Conservation (phyloP, 345 rosid genomes). For the Zanthoxylum bungeanum region DNA sequence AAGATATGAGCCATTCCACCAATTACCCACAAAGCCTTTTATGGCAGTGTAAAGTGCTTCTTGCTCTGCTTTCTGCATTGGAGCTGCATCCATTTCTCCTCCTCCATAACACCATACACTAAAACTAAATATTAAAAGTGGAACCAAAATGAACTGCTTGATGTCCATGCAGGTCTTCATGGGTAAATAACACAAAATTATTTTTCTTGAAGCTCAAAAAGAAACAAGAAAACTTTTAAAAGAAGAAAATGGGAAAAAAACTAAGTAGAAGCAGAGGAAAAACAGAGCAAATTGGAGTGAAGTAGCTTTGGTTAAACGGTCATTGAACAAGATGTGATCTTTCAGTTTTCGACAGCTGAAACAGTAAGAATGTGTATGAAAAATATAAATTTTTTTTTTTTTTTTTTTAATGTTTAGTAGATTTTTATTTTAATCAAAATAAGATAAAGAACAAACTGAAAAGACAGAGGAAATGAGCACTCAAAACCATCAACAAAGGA, state of each 20-base stretch:
- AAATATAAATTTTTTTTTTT: neutral
- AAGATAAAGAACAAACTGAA: conserved; percentile 14
- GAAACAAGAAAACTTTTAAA: neutral
- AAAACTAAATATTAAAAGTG: conserved; percentile 39
- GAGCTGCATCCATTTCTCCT: conserved; percentile 49
- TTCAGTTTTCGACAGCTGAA: neutral
- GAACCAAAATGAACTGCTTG: conserved; percentile 24
- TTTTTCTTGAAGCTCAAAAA: neutral
- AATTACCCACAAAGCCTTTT: conserved; percentile 81
- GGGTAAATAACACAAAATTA: neutral
- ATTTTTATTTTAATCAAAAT: neutral
- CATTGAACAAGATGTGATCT: neutral
- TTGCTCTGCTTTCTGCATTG: conserved; percentile 73
- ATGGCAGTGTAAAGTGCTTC: conserved; percentile 66
- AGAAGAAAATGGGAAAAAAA: neutral
- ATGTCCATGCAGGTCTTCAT: conserved; percentile 16
- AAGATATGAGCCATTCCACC: conserved; percentile 92
- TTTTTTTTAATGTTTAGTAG: neutral
- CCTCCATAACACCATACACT: conserved; percentile 34
- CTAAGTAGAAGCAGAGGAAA: conserved; percentile 2
- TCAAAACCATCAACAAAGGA: conserved; percentile 12
- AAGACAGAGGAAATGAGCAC: conserved; percentile 9
- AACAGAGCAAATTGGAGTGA: conserved; percentile 6
- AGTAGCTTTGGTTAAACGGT: neutral
- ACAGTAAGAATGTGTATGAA: neutral